Evolutionary conservation across 73 alveolate species (phyloP), one percentile per base, ranked within the genome.

Genomic region (Blepharisma stoltei): DNA sequence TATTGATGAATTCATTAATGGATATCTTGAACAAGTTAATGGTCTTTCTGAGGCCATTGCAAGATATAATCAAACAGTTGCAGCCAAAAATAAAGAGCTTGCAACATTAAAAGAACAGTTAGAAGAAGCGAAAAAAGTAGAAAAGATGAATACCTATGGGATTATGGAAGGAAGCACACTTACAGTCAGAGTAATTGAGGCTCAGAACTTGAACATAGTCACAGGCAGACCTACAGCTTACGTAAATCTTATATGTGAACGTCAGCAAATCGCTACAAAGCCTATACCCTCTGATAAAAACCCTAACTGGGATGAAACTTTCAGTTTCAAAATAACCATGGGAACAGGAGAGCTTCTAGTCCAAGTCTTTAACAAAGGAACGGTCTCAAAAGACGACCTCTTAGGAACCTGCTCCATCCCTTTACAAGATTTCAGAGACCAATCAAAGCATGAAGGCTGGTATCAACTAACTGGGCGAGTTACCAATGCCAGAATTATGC

Each of bases 251-350:
- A 38, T 60, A 47, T 52, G 85, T 5, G 94, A 81, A 49, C 79
- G 76, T 0, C 68, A 86, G 46, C 8, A 32, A 32, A 45, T 38
- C 1, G 77, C 77, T 53, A 76, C 90, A 6, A 82, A 78, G 11
- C 45, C 11, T 9, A 68, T 84, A 21, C 21, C 41, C 52, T 49
- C 65, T 7, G 79, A 85, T 20, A 38, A 77, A 6, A 86, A 86
- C 67, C 94, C 94, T 0, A 80, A 60, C 7, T 86, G 94, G 90
- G 79, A 86, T 49, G 94, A 86, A 66, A 69, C 73, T 4, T 86
- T 86, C 69, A 70, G 82, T 32, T 86, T 86, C 68, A 81, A 54
- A 23, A 85, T 86, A 21, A 71, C 37, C 4, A 53, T 55, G 6
- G 90, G 90, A 11, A 54, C 71, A 9, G 90, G 78, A 54, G 81